phyloP scores from a whole-genome alignment of 2,329 filamentous ascomycete species.

The Aspergillus awamori region DNA sequence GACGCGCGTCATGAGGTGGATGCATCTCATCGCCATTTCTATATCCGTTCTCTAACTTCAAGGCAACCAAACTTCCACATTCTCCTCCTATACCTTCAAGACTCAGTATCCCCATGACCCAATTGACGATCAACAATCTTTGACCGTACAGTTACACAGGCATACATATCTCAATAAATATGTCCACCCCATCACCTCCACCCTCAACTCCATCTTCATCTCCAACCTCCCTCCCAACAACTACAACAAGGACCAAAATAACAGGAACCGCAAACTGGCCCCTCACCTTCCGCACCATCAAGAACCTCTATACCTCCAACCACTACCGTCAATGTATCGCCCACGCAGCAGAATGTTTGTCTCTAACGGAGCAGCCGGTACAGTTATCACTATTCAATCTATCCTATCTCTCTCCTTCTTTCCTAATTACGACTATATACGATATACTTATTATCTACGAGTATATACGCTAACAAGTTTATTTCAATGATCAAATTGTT shows the following conservation, averaged over 20 bases:
- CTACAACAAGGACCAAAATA: background rate
- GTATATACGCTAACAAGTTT: no score
- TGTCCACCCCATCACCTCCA: background rate
- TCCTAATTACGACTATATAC: background rate
- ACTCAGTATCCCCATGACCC: background rate
- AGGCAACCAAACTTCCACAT: no score
- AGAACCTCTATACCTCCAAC: slow-evolving; percentile 38
- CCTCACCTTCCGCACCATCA: slow-evolving; percentile 35
- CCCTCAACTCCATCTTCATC: background rate
- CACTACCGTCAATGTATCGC: slow-evolving; percentile 47
- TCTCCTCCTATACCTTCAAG: background rate
- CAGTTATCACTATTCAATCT: no score
- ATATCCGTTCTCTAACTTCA: background rate
- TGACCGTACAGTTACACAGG: no score
- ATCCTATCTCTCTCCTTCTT: background rate
- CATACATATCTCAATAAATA: background rate
- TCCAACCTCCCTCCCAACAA: slow-evolving; percentile 2
- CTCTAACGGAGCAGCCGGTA: slow-evolving; percentile 31
- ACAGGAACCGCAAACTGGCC: slow-evolving; percentile 37
- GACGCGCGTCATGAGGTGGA: background rate
- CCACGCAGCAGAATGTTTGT: slow-evolving; percentile 36
- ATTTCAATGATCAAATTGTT: no score
- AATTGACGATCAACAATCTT: no score
- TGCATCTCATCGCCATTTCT: background rate
- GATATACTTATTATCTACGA: no score